Evolutionary conservation across 2,329 filamentous ascomycete genomes (phyloP).

Genomic region (Calonectria pseudoreteaudii): DNA sequence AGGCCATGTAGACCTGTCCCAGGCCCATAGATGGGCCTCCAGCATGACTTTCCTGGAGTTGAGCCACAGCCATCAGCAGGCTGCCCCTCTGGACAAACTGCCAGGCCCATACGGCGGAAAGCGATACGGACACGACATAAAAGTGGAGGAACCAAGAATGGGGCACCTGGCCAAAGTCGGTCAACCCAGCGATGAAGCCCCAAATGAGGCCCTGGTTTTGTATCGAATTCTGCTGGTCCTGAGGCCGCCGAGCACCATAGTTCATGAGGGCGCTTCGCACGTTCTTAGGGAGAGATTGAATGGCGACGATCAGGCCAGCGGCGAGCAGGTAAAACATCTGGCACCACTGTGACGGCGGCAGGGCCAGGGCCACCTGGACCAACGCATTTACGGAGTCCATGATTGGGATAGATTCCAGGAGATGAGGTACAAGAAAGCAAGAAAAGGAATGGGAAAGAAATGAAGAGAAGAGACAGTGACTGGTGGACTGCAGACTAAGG

Average conservation of each 20-base stretch:
- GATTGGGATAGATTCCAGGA: background rate
- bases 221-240: slow-evolving; percentile 38
- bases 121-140: slow-evolving; percentile 78
- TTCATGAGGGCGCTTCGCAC: slow-evolving; percentile 59
- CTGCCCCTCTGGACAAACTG: slow-evolving; percentile 70
- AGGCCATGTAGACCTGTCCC: slow-evolving; percentile 73
- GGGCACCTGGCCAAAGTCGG: slow-evolving; percentile 70
- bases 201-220: slow-evolving; percentile 31
- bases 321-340: slow-evolving; percentile 61
- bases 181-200: slow-evolving; percentile 46
- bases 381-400: slow-evolving; percentile 20
- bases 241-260: slow-evolving; percentile 61
- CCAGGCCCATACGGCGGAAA: slow-evolving; percentile 79
- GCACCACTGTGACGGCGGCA: slow-evolving; percentile 51
- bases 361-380: background rate
- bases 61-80: slow-evolving; percentile 61
- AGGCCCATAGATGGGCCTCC: slow-evolving; percentile 60
- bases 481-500: background rate
- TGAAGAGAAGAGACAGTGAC: background rate
- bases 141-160: slow-evolving; percentile 93
- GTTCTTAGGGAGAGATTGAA: slow-evolving; percentile 59
- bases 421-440: background rate
- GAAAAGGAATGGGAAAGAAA: background rate
- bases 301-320: slow-evolving; percentile 52
- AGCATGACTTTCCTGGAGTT: slow-evolving; percentile 47